Evolutionary conservation across 176 grass and related monocot genomes (phyloP).

Genomic region (Cymbopogon citratus): DNA sequence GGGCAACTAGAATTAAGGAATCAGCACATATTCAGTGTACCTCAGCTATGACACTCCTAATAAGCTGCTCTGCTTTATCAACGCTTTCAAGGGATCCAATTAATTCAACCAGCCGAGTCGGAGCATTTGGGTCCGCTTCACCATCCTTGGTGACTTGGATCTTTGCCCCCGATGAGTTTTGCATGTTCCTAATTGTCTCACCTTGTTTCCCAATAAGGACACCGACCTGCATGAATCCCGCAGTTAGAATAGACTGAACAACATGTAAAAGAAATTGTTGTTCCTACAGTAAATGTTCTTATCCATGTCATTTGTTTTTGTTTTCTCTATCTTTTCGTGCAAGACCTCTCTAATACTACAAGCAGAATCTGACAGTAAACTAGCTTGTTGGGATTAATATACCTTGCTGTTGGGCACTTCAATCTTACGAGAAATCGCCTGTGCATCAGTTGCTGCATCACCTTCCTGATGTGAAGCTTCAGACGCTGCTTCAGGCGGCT

Average conservation of each 20-base stretch:
- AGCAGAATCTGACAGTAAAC: not conserved
- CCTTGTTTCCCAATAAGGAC: constrained; percentile 91
- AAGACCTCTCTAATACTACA: constrained; percentile 15
- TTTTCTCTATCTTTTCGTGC: too few species aligned
- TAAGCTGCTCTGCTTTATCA: constrained; percentile 78
- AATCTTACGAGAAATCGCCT: constrained; percentile 42
- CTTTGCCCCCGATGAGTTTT: not conserved
- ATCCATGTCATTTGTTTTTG: not conserved
- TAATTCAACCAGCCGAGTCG: constrained; percentile 62
- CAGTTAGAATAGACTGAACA: not conserved
- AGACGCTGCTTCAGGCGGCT: constrained; percentile 12
- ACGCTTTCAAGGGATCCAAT: constrained; percentile 62
- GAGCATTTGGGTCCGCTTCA: not conserved
- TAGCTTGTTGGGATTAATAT: not conserved
- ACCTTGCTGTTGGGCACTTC: constrained; percentile 96
- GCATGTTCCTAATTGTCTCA: constrained; percentile 84
- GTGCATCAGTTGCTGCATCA: not conserved
- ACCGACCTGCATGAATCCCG: constrained; percentile 56
- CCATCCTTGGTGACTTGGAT: not conserved
- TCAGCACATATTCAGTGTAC: constrained; percentile 25
- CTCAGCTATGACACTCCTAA: constrained; percentile 86
- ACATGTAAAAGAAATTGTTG: not conserved
- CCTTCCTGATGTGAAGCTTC: constrained; percentile 33
- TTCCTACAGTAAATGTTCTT: not conserved
- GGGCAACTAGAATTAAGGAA: not conserved